Percentiles rank a stretch among this genome's conserved stretches.
Evolutionary conservation across 495 filamentous ascomycete genomes (phyloP).

Genomic region (Hypoxylon crocopeplum): DNA sequence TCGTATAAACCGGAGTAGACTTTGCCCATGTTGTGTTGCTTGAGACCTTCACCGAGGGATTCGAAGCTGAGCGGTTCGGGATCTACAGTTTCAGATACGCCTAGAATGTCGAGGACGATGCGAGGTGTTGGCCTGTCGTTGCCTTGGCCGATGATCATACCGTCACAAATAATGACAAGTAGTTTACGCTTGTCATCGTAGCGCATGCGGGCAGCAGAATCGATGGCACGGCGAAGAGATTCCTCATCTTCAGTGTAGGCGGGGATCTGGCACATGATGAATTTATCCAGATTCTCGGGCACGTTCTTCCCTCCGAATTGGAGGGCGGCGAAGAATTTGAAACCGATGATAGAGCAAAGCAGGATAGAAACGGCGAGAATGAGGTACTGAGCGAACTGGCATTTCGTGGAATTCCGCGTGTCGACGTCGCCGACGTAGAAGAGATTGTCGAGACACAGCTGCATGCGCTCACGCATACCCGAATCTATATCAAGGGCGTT

Average conservation of each 20-base stretch:
- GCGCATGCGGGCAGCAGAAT: slow-evolving; percentile 92
- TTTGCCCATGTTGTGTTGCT: slow-evolving; percentile 99
- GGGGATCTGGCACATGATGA: slow-evolving; percentile 96
- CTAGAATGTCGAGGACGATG: slow-evolving; percentile 96
- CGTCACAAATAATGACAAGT: slow-evolving; percentile 91
- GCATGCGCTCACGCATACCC: slow-evolving; percentile 68
- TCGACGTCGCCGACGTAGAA: slow-evolving; percentile 95
- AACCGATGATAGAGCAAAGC: slow-evolving; percentile 79
- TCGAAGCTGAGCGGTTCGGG: slow-evolving; percentile 98
- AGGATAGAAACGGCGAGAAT: slow-evolving; percentile 88
- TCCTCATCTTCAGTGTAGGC: slow-evolving; percentile 99
- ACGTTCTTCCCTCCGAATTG: slow-evolving; percentile 91
- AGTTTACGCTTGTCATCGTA: slow-evolving; percentile 99
- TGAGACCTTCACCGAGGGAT: slow-evolving; percentile 92
- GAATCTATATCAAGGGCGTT: slow-evolving; percentile 65
- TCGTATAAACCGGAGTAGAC: slow-evolving; percentile 98
- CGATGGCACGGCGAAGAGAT: slow-evolving; percentile 92
- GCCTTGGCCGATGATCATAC: slow-evolving; percentile 99
- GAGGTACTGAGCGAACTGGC: slow-evolving; percentile 89
- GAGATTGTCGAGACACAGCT: slow-evolving; percentile 88
- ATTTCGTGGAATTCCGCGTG: slow-evolving; percentile 85
- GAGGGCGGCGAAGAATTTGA: slow-evolving; percentile 96
- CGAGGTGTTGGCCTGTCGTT: slow-evolving; percentile 95
- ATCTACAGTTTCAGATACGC: slow-evolving; percentile 90
- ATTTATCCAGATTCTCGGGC: slow-evolving; percentile 97